phyloP scores from a whole-genome alignment of 306 rosid species.

The Morella rubra region DNA sequence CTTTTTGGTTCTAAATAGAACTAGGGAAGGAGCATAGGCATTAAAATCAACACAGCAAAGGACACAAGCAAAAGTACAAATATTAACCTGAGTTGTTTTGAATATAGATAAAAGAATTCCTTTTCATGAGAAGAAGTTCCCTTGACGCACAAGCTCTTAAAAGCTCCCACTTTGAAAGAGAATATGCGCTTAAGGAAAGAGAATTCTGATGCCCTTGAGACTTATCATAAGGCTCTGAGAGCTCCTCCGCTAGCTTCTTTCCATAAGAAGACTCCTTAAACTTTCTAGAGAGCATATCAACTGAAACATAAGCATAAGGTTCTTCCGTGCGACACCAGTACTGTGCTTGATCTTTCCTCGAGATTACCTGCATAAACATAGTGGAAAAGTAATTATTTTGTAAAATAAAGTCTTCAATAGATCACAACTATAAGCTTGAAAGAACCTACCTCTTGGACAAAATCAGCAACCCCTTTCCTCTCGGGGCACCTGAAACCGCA shows the following conservation, averaged over 20 bases:
- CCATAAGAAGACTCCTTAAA: constrained; percentile 38
- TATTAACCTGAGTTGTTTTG: constrained; percentile 41
- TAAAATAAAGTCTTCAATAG: background rate
- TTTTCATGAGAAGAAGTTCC: constrained; percentile 47
- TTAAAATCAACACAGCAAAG: background rate
- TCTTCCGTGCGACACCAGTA: constrained; percentile 32
- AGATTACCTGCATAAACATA: background rate
- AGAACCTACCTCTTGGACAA: constrained; percentile 1
- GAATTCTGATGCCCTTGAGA: constrained; percentile 25
- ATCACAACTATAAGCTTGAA: background rate
- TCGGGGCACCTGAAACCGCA: constrained; percentile 51
- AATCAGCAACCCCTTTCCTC: constrained; percentile 42
- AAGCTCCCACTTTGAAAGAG: constrained; percentile 47
- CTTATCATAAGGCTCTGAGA: constrained; percentile 20
- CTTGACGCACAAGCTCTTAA: constrained; percentile 45
- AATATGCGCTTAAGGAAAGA: constrained; percentile 23
- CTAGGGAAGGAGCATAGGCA: background rate
- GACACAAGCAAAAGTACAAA: background rate
- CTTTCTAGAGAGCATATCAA: constrained; percentile 24
- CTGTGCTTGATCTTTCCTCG: constrained; percentile 44
- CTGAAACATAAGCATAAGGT: constrained; percentile 29
- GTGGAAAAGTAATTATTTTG: background rate
- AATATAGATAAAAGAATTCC: constrained; percentile 37
- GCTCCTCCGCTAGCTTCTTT: constrained; percentile 35
- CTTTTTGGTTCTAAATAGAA: too few relatives aligned